A percentile compares a stretch with the other conserved stretches of the same genome.
Evolutionary conservation across 129 eudicot genomes (phyloP).

Genomic region (Saposhnikovia divaricata): DNA sequence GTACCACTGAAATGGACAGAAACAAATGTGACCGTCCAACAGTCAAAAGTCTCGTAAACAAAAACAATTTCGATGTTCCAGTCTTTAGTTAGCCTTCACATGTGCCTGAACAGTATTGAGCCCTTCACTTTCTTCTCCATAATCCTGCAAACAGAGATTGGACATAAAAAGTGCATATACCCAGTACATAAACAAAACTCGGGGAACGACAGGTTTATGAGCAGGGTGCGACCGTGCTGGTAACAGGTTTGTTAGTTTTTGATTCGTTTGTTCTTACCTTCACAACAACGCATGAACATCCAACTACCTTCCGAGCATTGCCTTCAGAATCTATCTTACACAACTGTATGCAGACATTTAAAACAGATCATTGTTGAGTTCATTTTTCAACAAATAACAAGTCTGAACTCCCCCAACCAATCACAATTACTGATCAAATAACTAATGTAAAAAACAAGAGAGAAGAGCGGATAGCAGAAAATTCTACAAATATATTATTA

Average conservation of each 20-base stretch:
- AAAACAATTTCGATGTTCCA: not conserved
- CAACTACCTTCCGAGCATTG: conserved; percentile 77
- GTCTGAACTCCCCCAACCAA: not conserved
- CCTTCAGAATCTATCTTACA: conserved; percentile 89
- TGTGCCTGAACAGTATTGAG: conserved; percentile 35
- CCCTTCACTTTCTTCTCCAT: conserved; percentile 42
- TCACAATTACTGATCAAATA: not conserved
- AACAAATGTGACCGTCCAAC: not conserved
- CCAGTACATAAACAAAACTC: not conserved
- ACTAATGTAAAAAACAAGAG: not conserved
- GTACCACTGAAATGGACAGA: not conserved
- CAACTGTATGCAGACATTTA: conserved; percentile 27
- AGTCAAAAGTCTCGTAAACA: not conserved
- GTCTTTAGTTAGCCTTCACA: conserved; percentile 37
- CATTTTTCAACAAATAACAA: not conserved
- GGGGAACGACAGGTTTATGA: not conserved
- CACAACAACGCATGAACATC: conserved; percentile 74
- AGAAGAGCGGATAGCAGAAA: not conserved
- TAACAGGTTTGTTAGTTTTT: not conserved
- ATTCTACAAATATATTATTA: not conserved
- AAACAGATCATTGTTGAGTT: not conserved
- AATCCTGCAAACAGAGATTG: conserved; percentile 38
- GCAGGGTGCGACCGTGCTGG: not conserved
- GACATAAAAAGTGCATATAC: not conserved
- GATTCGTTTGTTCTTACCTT: conserved; percentile 33